Conservation (phyloP, 768 basidiomycete genomes). For the Boletus reticuloceps region DNA sequence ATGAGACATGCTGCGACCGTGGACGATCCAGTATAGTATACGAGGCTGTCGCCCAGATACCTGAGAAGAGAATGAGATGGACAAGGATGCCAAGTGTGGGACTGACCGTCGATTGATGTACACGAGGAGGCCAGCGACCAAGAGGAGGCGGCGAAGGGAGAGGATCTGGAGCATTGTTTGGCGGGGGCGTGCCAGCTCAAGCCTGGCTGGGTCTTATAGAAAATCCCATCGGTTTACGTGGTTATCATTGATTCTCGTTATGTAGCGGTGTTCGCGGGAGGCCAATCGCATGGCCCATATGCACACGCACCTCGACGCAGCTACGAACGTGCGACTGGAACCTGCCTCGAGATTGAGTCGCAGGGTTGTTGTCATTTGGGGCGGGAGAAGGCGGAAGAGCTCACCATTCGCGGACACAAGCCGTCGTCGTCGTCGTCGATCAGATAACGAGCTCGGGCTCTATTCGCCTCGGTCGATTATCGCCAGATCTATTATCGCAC, state of each 20-base stretch:
- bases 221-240: neutral
- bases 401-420: too few species aligned
- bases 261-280: too few species aligned
- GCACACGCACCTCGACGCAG: neutral
- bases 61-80: constrained; percentile 4
- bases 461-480: too few species aligned
- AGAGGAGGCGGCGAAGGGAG: constrained; percentile 19
- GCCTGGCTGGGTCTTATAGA: constrained; percentile 7
- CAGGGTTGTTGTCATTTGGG: neutral
- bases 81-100: rapidly evolving
- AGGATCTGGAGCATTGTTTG: neutral
- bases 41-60: constrained; percentile 16
- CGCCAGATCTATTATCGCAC: too few species aligned
- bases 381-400: too few species aligned
- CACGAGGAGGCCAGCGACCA: constrained; percentile 16
- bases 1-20: constrained; percentile 27
- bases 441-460: too few species aligned
- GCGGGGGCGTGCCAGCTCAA: neutral
- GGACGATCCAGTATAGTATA: constrained; percentile 30
- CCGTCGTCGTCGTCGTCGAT: too few species aligned
- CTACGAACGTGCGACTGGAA: neutral
- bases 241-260: neutral
- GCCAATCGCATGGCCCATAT: neutral
- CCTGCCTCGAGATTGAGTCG: too few species aligned
- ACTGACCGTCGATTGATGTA: constrained; percentile 22